Evolutionary conservation across 129 eudicot genomes (phyloP), one percentile per base, ranked within the genome.

Genomic region (Flaveria brownii): DNA sequence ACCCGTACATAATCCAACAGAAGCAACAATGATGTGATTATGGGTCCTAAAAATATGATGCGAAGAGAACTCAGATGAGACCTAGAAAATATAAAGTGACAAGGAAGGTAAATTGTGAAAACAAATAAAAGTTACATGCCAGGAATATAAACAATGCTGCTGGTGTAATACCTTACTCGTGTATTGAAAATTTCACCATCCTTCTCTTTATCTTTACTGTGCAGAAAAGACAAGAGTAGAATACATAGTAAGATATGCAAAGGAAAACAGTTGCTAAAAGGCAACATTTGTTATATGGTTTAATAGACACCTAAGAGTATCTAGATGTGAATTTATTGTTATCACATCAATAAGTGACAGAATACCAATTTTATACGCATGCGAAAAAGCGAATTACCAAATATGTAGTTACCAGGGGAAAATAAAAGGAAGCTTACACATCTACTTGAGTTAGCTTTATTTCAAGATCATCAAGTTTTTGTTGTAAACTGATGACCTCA

Each of bases 381-480:
- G 30, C 22, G 13, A 1, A 23, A 9, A 15, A 7, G 9, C 6
- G 6, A 33, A 33, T 33, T 33, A 33, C 39, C 41, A 0, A 5
- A 36, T 36, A 36, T 5, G 41, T 36, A 36, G 7, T 12, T 13
- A 16, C 3, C 56, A 43, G 2, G 13, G 12, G 47, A 43, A 43
- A 10, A 47, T 25, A 65, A 74, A 71, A 10, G 74, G 76, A 68
- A 55, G 64, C 87, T 82, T 87, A 94, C 98, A 50, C 62, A 71
- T 81, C 87, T 66, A 64, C 78, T 45, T 80, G 86, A 62, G 39
- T 73, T 15, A 88, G 82, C 71, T 84, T 85, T 59, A 67, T 14
- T 75, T 77, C 84, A 28, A 85, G 87, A 79, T 88, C 93, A 84
- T 86, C 91, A 28, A 89, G 86, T 74, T 84, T 87, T 56, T 91